A percentile compares a stretch with the other conserved stretches of the same genome.
These are phyloP conservation scores for Coniochaeta prunicola DNA, from an alignment of 2,329 filamentous ascomycete species.

Conservation along the genomic window DNA sequence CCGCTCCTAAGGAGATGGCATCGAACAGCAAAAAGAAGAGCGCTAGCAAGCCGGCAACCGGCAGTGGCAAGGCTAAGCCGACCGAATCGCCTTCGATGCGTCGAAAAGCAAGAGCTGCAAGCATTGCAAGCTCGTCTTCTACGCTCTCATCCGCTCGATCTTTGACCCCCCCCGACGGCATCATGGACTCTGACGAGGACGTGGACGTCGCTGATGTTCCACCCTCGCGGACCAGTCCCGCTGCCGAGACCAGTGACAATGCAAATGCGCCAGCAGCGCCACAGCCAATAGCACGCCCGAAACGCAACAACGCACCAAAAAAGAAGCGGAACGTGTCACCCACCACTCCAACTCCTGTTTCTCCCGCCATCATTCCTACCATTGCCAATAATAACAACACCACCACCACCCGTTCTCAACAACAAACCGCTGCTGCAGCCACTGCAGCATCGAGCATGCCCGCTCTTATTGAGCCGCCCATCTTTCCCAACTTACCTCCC, in stretches of 20 bases:
- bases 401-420: constrained; percentile 5
- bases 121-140: constrained; percentile 18
- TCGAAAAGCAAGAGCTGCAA: constrained; percentile 10
- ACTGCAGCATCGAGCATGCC: constrained; percentile 18
- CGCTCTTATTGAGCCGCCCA: constrained; percentile 15
- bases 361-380: constrained; percentile 4
- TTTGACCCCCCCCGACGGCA: constrained; percentile 16
- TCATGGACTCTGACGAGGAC: constrained; percentile 1
- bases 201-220: constrained; percentile 9
- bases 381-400: not conserved
- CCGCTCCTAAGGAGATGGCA: not conserved
- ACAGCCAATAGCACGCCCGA: constrained; percentile 20
- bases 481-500: constrained; percentile 14
- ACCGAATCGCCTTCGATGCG: constrained; percentile 14
- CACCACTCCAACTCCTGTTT: constrained; percentile 6
- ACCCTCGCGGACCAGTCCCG: constrained; percentile 15
- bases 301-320: constrained; percentile 18
- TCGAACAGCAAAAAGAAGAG: constrained; percentile 14
- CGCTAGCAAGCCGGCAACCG: constrained; percentile 6
- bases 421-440: constrained; percentile 8
- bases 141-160: constrained; percentile 25
- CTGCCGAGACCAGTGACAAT: constrained; percentile 8
- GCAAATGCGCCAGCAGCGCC: constrained; percentile 6
- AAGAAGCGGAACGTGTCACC: constrained; percentile 20
- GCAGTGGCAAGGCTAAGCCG: not conserved